Base-by-base conservation (phyloP, 1,284 basidiomycete genomes). In the Rhodotorula sp. region DNA sequence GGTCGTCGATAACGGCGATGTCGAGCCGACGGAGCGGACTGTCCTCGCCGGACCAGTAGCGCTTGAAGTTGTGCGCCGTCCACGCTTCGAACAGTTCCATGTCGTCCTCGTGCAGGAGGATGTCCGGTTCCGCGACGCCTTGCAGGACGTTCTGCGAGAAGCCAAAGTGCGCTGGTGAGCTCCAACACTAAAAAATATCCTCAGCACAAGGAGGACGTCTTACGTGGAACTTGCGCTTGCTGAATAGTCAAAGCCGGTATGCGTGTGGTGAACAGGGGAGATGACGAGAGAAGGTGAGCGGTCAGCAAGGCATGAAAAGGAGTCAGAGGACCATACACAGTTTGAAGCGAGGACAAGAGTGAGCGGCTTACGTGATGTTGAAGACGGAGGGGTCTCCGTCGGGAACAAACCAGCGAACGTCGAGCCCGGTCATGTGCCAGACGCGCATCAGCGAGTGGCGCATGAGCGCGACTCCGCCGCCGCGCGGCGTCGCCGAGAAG, bases 401-500 rank as follows among this genome's bases (percentile, higher is more conserved):
- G 6, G 70, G 70, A 2, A 71, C 70, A 46, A 49, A 71, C 70
- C 70, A 71, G 3, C 46, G 43, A 6, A 52, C 63, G 46, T 71
- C 62, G 48, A 71, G 56, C 0, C 66, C 70, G n/a, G 47, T 31
- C 34, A 49, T 60, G 26, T 68, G 34, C 66, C 66, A 71, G 21
- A 71, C 14, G 7, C 70, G 63, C 66, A 71, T 65, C 16, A 71
- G 48, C 21, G 70, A 43, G 46, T 71, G 70, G 16, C 70, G 54
- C 70, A 71, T 71, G 5, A 71, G 26, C 12, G 70, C 70, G 21
- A 71, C 70, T 8, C 70, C 70, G 14, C 70, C 70, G 3, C 70
- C 70, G 7, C 70, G 51, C n/a, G 70, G 70, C 3, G 70, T 71
- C 4, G 70, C 70, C 39, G 70, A 71, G 56, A 71, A 71, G 66